Conservation (phyloP, 371 early-diverging fungal genomes). For the Furculomyces boomerangus region DNA sequence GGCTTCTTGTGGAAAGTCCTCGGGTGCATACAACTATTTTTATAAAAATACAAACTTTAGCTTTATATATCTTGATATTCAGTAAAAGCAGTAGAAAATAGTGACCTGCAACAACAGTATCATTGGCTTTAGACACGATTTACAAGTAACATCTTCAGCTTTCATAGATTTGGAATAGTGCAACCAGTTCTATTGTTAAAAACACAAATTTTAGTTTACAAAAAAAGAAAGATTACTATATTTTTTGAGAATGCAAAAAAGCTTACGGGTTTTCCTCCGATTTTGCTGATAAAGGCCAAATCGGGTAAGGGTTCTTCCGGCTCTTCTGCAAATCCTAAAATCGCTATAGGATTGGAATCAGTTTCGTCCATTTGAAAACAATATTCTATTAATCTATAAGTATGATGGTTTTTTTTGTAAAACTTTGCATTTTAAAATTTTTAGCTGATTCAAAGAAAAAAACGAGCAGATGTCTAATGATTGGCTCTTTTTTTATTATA, state of each 20-base stretch:
- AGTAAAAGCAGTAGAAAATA: background rate
- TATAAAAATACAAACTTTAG: background rate
- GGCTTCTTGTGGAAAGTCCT: conserved; percentile 68
- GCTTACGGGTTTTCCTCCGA: conserved; percentile 73
- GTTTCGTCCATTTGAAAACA: background rate
- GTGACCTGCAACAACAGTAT: conserved; percentile 64
- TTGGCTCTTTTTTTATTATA: too few relatives aligned
- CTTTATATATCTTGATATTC: background rate
- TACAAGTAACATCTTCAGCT: conserved; percentile 45
- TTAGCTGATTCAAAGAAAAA: background rate
- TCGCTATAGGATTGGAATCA: background rate
- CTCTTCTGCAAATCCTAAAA: conserved; percentile 54
- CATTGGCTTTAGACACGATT: conserved; percentile 65
- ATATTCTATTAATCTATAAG: background rate
- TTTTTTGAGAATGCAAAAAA: background rate
- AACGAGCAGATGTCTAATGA: background rate
- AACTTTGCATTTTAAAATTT: background rate
- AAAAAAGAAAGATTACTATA: background rate
- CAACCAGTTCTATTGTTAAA: conserved; percentile 51
- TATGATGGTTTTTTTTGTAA: background rate
- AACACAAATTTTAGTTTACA: background rate
- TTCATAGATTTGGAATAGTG: conserved; percentile 48
- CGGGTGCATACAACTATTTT: conserved; percentile 73
- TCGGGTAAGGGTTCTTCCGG: conserved; percentile 35
- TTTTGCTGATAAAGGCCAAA: conserved; percentile 62